Evolutionary conservation across 2,329 filamentous ascomycete species (phyloP), one percentile per base, ranked within the genome.

Genomic region (Pseudogymnoascus sp.): DNA sequence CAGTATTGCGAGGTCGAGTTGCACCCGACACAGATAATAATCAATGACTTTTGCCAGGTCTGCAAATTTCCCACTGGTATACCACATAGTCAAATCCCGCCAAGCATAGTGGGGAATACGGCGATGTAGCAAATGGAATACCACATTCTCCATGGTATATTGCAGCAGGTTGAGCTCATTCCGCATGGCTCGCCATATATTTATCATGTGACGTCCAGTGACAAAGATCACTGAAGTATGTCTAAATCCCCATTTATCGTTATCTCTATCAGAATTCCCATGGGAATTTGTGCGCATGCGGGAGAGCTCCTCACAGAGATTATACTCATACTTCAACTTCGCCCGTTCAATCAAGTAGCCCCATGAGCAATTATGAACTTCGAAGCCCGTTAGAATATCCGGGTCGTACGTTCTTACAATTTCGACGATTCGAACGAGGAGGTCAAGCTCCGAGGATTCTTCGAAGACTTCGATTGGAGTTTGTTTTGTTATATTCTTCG

Each of bases 81-180:
- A 95, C 93, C 93, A 99, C 40, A 75, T 75, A 0, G 93, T 96
- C 65, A 99, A 77, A 29, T 89, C 88, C 31, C 81, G 80, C 76
- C 89, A 90, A 1, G 87, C 80, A 71, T 96, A 97, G 72, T 96
- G 91, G 5, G 94, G 94, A 58, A 97, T 88, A 2, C 93, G 85
- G 33, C 85, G 85, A 67, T 96, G 92, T 1, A 99, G 80, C 1
- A 97, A 74, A 74, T 97, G 92, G 78, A 95, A 97, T 0, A 85
- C 90, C 3, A 97, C 90, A 69, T 96, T 97, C 73, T 97, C 94
- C 84, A 97, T 89, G 0, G 90, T 96, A 71, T 99, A 97, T 71
- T 97, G 92, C 9, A 96, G 80, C 29, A 99, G 77, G 67, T 92
- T 95, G 29, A 99, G 76, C 74, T 97, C 93, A n/a, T 87, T 84